Evolutionary conservation across 108 stramenopile genomes (phyloP), one percentile per base, ranked within the genome.

Genomic region (Skeletonema menzelii): DNA sequence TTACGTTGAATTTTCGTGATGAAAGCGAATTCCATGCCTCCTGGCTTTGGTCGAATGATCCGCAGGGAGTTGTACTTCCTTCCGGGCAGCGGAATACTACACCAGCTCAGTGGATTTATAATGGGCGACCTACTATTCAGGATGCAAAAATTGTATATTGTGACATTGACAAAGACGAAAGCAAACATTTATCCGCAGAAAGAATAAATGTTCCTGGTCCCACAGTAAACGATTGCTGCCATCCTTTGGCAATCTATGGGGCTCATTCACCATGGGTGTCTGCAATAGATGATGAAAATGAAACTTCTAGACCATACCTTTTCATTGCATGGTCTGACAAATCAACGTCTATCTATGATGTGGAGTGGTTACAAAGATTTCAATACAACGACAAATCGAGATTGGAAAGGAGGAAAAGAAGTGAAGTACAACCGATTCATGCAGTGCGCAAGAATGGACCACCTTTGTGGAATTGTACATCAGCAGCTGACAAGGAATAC

Each of bases 11-110:
- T 19, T 47, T 47, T 19, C 10, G 19, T 47, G 17, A 19, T 19
- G 46, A 19, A n/a, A 47, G 46, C n/a, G 46, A 19, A 13, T 88
- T 76, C 72, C 63, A 82, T 56, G 89, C 92, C 14, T 65, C 86
- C n/a, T 89, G 89, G 92, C 72, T 93, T 6, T 89, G 88, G 86
- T 79, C 81, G 15, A 87, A 91, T 47, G 87, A 91, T 83, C 89
- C 92, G 7, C 61, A 47, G 27, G 70, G 70, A 37, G 82, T 88
- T 15, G 65, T 82, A 28, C 76, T 83, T 13, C 74, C 84, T 12
- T 89, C 88, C 5, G 89, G 92, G 27, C 92, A 93, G 68, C 68
- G 79, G 40, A 28, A 72, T 10, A 70, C 84, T 30, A 75, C 87
- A 8, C 72, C 84, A 20, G 85, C 83, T 7, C 64, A 84, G 57